Base-by-base conservation (phyloP, 2,329 filamentous ascomycete species). In the Magnaporthiopsis incrustans region DNA sequence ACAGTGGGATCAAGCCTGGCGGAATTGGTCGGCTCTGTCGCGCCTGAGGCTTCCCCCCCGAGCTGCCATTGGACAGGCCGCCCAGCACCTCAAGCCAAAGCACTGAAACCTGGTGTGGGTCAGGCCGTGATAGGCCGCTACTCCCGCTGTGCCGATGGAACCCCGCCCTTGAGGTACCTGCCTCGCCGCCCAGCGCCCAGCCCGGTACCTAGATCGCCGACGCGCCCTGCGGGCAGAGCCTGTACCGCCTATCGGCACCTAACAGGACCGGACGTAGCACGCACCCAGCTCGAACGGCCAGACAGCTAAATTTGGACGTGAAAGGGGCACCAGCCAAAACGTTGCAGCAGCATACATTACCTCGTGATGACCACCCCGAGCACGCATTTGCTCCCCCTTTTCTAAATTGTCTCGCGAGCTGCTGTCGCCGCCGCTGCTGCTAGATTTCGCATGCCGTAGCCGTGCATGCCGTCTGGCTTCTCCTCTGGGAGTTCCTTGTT, bases 71-170 rank as follows among this genome's bases (percentile, higher is more conserved):
- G 57, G 57, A 53, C 44, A 11, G 14, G 26, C n/a, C 57, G 14
- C 57, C 12, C 22, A 58, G 57, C 57, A 58, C 11, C 44, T 22
- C 44, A 53, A 53, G 44, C 18, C 38, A 15, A 35, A 35, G 30
- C 27, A 59, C 56, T 63, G 62, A 63, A 63, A 63, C 62, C 57
- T n/a, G 60, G 62, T 63, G 62, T 60, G 58, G 58, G 58, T 35
- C 58, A n/a, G 18, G 26, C 25, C n/a, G 10, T 27, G 57, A 59
- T 59, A 63, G 32, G 22, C 35, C 10, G 57, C 56, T 63, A 63
- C 62, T 7, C 26, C 3, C 57, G 22, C 18, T 44, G 53, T 5
- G 33, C 15, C 33, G n/a, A n/a, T n/a, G 22, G 4, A 60, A 60
- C 58, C 58, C 58, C 58, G 58, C 58, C 25, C 32, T 60, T 22